These are phyloP conservation scores for Teunomyces aglyptinius DNA, from an alignment of 805 yeast species.

Conservation along the genomic window DNA sequence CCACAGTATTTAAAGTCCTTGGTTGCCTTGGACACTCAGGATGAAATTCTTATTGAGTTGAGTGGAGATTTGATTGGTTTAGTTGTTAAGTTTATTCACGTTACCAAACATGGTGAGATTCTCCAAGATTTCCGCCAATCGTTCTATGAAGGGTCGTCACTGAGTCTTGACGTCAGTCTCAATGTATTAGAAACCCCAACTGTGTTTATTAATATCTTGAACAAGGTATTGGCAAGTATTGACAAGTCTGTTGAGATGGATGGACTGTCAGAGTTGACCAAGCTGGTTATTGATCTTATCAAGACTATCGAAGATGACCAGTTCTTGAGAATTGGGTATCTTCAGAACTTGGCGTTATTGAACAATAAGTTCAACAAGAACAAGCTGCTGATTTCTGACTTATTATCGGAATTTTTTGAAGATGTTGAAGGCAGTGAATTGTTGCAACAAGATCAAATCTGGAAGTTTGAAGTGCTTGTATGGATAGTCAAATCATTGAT, in stretches of 20 bases:
- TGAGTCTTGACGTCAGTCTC: constrained; percentile 11
- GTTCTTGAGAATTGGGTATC: constrained; percentile 50
- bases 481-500: constrained; percentile 77
- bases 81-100: constrained; percentile 38
- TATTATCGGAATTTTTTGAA: background rate
- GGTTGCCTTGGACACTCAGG: constrained; percentile 8
- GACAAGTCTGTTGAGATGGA: constrained; percentile 36
- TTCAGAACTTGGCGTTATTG: constrained; percentile 54
- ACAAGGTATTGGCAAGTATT: constrained; percentile 50
- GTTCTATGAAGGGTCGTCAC: constrained; percentile 23
- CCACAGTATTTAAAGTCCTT: constrained; percentile 34
- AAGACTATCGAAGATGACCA: constrained; percentile 15
- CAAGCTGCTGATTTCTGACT: background rate
- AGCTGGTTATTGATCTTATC: constrained; percentile 10
- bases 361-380: constrained; percentile 42
- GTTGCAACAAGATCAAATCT: constrained; percentile 3
- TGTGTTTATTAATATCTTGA: constrained; percentile 32
- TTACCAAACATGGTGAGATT: constrained; percentile 45
- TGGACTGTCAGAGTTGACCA: constrained; percentile 7
- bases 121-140: constrained; percentile 34
- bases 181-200: constrained; percentile 24
- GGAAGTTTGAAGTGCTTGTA: constrained; percentile 50
- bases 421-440: background rate
- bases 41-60: constrained; percentile 32
- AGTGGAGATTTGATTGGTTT: constrained; percentile 42